These are phyloP conservation scores for Sporisorium iseilematis-ciliati DNA, from an alignment of 1,284 basidiomycete genomes.

Conservation along the genomic window DNA sequence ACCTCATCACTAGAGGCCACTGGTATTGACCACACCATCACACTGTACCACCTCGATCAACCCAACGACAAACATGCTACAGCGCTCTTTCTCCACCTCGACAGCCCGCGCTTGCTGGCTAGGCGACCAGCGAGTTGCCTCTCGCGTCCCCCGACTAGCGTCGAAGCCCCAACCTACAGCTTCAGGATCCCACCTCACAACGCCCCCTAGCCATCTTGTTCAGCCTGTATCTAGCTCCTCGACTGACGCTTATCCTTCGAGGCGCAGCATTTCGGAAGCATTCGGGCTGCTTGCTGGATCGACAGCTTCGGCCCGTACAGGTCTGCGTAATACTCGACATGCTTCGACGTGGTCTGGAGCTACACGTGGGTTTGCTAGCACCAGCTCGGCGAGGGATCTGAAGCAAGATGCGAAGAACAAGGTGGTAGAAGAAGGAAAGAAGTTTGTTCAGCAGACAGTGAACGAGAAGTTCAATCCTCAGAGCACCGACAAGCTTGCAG, in stretches of 20 bases:
- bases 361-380: slow-evolving; percentile 15
- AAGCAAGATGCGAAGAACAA: slow-evolving; percentile 31
- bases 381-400: slow-evolving; percentile 12
- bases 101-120: slow-evolving; percentile 17
- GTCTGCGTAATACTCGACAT: slow-evolving; percentile 21
- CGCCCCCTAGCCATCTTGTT: not conserved
- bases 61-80: slow-evolving; percentile 11
- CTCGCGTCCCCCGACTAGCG: slow-evolving; percentile 33
- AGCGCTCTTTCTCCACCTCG: slow-evolving; percentile 33
- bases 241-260: slow-evolving; percentile 11
- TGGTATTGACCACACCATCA: not conserved
- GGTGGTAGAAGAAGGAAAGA: slow-evolving; percentile 40
- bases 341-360: slow-evolving; percentile 25
- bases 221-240: not conserved
- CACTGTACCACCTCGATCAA: not conserved
- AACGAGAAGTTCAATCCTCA: slow-evolving; percentile 6
- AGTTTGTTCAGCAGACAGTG: slow-evolving; percentile 26
- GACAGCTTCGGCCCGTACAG: slow-evolving; percentile 28
- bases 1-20: not conserved
- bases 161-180: slow-evolving; percentile 12
- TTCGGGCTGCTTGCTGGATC: slow-evolving; percentile 40
- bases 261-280: slow-evolving; percentile 31
- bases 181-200: not conserved
- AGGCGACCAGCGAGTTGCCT: slow-evolving; percentile 44
- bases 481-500: slow-evolving; percentile 1